Evolutionary conservation across 495 filamentous ascomycete genomes (phyloP).

Genomic region (Tuber melanosporum): DNA sequence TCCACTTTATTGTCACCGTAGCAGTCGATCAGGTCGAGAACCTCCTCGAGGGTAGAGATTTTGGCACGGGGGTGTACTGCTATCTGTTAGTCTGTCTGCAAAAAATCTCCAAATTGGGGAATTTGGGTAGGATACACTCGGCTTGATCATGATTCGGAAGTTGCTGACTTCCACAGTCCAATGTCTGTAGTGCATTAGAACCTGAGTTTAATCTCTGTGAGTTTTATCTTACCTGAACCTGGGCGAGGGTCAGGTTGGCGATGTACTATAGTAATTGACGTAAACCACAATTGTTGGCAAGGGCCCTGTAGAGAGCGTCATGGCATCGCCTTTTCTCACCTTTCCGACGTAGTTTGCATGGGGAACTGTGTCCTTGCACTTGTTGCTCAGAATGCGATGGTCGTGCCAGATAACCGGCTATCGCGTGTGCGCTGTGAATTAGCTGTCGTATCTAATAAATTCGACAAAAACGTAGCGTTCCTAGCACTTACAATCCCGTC

Average conservation of each 20-base stretch:
- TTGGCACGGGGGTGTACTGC: conserved; percentile 39
- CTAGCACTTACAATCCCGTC: conserved; percentile 37
- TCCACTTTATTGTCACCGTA: conserved; percentile 40
- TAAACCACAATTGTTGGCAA: not conserved
- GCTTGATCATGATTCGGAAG: conserved; percentile 25
- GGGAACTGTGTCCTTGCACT: conserved; percentile 38
- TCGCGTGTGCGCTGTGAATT: not conserved
- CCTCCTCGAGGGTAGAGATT: conserved; percentile 41
- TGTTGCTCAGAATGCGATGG: conserved; percentile 33
- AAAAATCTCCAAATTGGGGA: not conserved
- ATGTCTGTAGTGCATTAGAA: conserved; percentile 24
- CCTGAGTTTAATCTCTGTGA: not conserved
- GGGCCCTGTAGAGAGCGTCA: not conserved
- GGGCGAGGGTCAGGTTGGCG: conserved; percentile 41
- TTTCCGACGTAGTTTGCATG: conserved; percentile 39
- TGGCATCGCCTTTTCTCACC: conserved; percentile 2
- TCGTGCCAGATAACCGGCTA: conserved; percentile 43
- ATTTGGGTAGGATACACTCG: conserved; percentile 17
- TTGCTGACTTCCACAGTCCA: conserved; percentile 39
- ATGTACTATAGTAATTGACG: conserved; percentile 29
- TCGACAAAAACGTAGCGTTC: not conserved
- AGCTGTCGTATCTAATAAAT: not conserved
- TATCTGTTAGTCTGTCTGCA: conserved; percentile 1
- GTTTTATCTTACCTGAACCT: conserved; percentile 37
- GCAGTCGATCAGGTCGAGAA: conserved; percentile 41